Evolutionary conservation across 1,284 basidiomycete genomes (phyloP).

Genomic region (Ganoderma boninense): DNA sequence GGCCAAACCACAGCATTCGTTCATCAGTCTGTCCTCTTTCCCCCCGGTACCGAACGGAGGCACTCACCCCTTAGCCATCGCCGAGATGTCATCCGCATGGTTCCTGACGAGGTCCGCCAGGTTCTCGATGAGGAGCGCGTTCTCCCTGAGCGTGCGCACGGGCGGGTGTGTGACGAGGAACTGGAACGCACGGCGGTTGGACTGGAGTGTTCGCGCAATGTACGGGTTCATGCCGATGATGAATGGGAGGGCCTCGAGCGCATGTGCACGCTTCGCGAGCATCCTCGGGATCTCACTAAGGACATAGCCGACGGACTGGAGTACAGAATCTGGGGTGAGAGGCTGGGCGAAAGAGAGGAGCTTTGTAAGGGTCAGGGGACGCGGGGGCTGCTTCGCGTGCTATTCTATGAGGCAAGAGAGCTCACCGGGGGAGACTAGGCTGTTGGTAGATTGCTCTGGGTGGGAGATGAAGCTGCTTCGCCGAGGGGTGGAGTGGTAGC

Average conservation of each 20-base stretch:
- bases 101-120: constrained; percentile 78
- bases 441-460: constrained; percentile 12
- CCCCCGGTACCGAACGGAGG: constrained; percentile 4
- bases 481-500: constrained; percentile 14
- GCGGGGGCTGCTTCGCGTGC: constrained; percentile 63
- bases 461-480: constrained; percentile 17
- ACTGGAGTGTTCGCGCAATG: constrained; percentile 76
- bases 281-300: constrained; percentile 78
- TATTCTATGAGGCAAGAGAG: constrained; percentile 57
- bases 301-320: constrained; percentile 74
- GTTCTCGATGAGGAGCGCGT: constrained; percentile 71
- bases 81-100: constrained; percentile 90
- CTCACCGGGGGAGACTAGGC: constrained; percentile 45
- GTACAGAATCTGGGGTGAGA: constrained; percentile 70
- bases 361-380: constrained; percentile 72
- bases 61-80: constrained; percentile 85
- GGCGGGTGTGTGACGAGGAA: constrained; percentile 76
- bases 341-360: constrained; percentile 79
- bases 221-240: constrained; percentile 94
- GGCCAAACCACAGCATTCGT: not conserved
- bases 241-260: constrained; percentile 78
- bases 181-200: constrained; percentile 80
- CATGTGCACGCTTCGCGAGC: constrained; percentile 74
- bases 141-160: constrained; percentile 74
- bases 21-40: not conserved